These are phyloP conservation scores for Lactarius evosmus DNA, from an alignment of 768 basidiomycete genomes.

Conservation along the genomic window DNA sequence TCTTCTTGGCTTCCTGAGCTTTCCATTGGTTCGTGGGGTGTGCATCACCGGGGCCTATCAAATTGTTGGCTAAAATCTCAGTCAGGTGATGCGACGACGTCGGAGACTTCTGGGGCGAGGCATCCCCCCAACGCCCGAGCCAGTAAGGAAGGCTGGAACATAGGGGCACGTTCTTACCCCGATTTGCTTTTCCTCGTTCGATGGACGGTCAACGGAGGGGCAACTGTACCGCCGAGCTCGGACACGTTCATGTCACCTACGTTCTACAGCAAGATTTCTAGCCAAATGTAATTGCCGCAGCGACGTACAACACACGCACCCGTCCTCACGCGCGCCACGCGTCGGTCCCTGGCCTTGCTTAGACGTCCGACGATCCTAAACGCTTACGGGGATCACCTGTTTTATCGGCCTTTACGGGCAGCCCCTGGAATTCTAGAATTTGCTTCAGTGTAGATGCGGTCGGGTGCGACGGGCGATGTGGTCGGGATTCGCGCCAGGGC, in stretches of 20 bases:
- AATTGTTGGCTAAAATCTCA: background rate
- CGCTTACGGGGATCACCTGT: background rate
- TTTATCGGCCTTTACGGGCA: background rate
- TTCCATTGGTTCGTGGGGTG: slow-evolving; percentile 15
- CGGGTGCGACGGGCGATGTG: slow-evolving; percentile 2
- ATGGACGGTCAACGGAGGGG: slow-evolving; percentile 17
- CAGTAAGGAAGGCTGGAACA: slow-evolving; percentile 1
- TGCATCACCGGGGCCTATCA: slow-evolving; percentile 11
- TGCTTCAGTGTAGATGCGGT: background rate
- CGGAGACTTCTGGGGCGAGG: slow-evolving; percentile 12
- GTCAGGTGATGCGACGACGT: slow-evolving; percentile 8
- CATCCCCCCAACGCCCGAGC: background rate
- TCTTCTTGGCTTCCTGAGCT: slow-evolving; percentile 4
- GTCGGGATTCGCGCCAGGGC: slow-evolving; percentile 9
- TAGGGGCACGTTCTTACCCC: slow-evolving; percentile 15
- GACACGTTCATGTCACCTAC: slow-evolving; percentile 18
- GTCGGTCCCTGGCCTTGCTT: slow-evolving; percentile 21
- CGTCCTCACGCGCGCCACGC: slow-evolving; percentile 24
- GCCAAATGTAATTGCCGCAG: slow-evolving; percentile 17
- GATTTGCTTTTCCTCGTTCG: slow-evolving; percentile 20
- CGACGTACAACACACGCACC: slow-evolving; percentile 17
- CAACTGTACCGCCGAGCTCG: slow-evolving; percentile 18
- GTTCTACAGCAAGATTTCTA: background rate
- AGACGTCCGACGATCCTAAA: slow-evolving; percentile 17
- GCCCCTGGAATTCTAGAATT: slow-evolving; percentile 5